Evolutionary conservation across 2,329 filamentous ascomycete genomes (phyloP).

Genomic region (Epichloe bromicola): DNA sequence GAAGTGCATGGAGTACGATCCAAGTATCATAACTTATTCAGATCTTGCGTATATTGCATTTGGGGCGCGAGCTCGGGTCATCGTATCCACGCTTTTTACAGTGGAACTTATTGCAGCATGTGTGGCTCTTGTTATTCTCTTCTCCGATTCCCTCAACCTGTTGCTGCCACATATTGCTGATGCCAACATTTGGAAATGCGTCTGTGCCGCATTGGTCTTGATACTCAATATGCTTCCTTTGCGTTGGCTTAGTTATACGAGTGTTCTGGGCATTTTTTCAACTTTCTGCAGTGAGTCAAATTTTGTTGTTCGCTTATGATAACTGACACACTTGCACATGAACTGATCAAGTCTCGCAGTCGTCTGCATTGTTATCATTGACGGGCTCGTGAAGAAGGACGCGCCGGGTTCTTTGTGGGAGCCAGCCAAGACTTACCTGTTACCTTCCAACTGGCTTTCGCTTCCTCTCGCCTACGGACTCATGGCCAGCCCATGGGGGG

Average conservation of each 20-base stretch:
- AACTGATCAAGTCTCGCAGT: slow-evolving; percentile 35
- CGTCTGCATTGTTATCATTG: slow-evolving; percentile 67
- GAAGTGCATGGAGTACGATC: slow-evolving; percentile 79
- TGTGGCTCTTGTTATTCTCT: slow-evolving; percentile 83
- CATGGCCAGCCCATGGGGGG: slow-evolving; percentile 62
- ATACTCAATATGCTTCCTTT: slow-evolving; percentile 78
- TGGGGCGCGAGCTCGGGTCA: slow-evolving; percentile 65
- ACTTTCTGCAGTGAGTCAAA: slow-evolving; percentile 67
- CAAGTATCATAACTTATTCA: slow-evolving; percentile 80
- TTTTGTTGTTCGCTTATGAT: neutral
- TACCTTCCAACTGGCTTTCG: slow-evolving; percentile 76
- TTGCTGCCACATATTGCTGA: slow-evolving; percentile 58
- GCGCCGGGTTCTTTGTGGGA: slow-evolving; percentile 71
- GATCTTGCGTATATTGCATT: slow-evolving; percentile 88
- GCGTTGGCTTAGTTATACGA: slow-evolving; percentile 75
- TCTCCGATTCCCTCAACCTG: slow-evolving; percentile 75
- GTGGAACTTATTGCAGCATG: slow-evolving; percentile 79
- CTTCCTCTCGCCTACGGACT: slow-evolving; percentile 81
- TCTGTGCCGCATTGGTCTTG: slow-evolving; percentile 66
- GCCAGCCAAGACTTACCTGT: slow-evolving; percentile 66
- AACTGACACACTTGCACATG: neutral
- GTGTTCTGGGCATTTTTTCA: slow-evolving; percentile 81
- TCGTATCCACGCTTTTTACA: slow-evolving; percentile 76
- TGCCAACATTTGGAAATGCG: slow-evolving; percentile 66
- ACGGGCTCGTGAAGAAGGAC: slow-evolving; percentile 73